Conservation (phyloP, 257 asterid genomes). For the Solanum megistacrolobum region DNA sequence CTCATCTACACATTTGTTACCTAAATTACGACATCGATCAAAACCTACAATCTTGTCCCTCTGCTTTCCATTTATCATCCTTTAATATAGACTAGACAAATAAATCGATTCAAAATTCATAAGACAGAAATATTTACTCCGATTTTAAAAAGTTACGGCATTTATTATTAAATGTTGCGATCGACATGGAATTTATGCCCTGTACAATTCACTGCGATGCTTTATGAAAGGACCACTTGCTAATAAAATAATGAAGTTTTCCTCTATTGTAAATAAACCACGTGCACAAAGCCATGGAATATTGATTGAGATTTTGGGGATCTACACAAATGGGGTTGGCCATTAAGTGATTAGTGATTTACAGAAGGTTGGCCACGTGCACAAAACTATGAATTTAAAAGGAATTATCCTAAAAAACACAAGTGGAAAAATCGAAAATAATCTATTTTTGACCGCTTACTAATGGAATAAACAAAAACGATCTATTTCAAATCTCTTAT, state of each 20-base stretch:
- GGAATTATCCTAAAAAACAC: neutral
- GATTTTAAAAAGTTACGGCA: neutral
- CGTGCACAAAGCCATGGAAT: neutral
- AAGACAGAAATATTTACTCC: neutral
- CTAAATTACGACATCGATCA: neutral
- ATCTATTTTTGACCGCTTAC: neutral
- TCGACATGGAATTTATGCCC: neutral
- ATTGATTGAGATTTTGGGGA: neutral
- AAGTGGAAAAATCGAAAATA: neutral
- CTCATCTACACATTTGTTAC: neutral
- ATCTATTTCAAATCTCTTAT: neutral
- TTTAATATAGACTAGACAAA: neutral
- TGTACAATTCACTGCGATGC: neutral
- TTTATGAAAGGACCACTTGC: neutral
- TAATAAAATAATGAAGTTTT: neutral
- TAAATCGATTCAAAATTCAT: neutral
- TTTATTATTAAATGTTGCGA: neutral
- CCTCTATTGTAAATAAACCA: neutral
- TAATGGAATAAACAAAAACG: neutral
- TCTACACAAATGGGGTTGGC: neutral
- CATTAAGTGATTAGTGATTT: neutral
- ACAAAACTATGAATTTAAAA: neutral
- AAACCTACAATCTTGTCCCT: neutral
- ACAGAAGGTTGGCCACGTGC: neutral
- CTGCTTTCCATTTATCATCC: neutral